A percentile compares a stretch with the other conserved stretches of the same genome.
phyloP scores from a whole-genome alignment of 1,139 yeast species.

The Geotrichum bryndzae region DNA sequence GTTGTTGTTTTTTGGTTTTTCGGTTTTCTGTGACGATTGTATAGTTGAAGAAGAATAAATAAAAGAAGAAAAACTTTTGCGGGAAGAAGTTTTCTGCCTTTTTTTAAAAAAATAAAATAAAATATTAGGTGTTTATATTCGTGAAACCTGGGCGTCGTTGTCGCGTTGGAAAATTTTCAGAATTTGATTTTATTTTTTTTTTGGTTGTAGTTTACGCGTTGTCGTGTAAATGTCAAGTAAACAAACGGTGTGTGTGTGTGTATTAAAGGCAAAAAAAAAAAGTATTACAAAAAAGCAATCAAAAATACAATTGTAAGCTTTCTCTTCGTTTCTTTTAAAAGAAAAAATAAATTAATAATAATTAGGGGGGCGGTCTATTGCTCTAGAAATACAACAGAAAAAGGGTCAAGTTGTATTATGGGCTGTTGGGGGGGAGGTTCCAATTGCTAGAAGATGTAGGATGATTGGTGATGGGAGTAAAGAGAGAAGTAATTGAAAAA shows the following conservation, averaged over 20 bases:
- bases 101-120: neutral
- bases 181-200: neutral
- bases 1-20: conserved; percentile 1
- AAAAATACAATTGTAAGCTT: no score
- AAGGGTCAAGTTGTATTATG: neutral
- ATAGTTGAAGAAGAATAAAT: conserved; percentile 10
- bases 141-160: neutral
- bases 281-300: no score
- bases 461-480: neutral
- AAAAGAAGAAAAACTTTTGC: neutral
- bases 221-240: neutral
- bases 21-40: neutral
- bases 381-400: neutral
- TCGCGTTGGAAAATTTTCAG: neutral
- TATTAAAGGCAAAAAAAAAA: no score
- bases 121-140: neutral
- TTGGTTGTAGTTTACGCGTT: neutral
- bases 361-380: neutral
- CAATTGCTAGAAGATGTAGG: neutral
- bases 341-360: neutral
- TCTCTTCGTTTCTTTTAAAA: neutral
- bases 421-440: neutral
- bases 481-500: neutral
- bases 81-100: neutral
- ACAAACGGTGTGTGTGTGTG: no score